Base-by-base conservation (phyloP, 2,329 filamentous ascomycete genomes). In the Colletotrichum liaoningense region DNA sequence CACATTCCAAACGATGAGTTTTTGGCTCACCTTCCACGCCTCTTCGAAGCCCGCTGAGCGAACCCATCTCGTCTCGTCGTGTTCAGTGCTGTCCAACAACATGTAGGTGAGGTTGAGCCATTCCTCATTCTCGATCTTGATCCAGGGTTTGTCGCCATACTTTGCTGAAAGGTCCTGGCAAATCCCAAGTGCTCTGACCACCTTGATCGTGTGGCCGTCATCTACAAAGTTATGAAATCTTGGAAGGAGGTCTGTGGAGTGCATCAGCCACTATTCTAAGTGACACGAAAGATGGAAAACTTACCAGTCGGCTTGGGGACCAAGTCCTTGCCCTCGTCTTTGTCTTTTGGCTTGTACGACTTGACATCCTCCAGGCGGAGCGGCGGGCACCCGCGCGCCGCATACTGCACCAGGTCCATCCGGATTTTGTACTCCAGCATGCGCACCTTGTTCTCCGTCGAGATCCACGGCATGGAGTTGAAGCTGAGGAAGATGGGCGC, bases 401-500 rank as follows among this genome's bases (percentile, higher is more conserved):
- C 89, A 80, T 97, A 98, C 82, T 95, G 86, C 6, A 92, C 79
- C 6, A 97, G 84, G 79, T 97, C 94, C 76, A 92, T 83, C 55
- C 95, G 90, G 63, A 92, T 93, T 82, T 97, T 97, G 90, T 92
- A 95, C 81, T 97, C 93, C 8, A 98, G 85, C 0, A 98, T 83
- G 6, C 94, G 90, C 14, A 87, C 85, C 79, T 95, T 96, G 60
- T 86, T 85, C 8, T 86, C 84, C 0, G 83, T 79, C 0, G 90
- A 86, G 56, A 95, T 86, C 88, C 89, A 97, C 49, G 86, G 76
- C 75, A 87, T 87, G 12, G 84, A 83, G 78, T 92, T 88, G 79
- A 98, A 87, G 8, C 86, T 85, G 76, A 94, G 87, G 84, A 96
- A 97, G 76, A 97, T 90, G n/a, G 92, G 92, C 12, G 86, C 79